Conservation (phyloP, 2,329 filamentous ascomycete genomes). For the Xylariaceae sp. region DNA sequence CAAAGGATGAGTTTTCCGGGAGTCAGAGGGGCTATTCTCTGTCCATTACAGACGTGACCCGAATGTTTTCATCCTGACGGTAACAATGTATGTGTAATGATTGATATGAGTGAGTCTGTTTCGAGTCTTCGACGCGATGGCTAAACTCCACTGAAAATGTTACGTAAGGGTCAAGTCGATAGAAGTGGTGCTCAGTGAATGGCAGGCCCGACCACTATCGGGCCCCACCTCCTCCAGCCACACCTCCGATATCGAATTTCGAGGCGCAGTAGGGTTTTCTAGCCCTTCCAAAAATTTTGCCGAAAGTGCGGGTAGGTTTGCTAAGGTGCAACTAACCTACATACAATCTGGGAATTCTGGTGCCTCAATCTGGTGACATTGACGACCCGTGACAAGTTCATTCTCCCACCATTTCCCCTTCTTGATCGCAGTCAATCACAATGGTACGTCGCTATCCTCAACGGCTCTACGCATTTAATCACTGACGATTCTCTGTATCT, state of each 20-base stretch:
- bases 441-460: conserved; percentile 25
- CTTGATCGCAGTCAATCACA: conserved; percentile 50
- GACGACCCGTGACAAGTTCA: conserved; percentile 30
- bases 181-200: no score
- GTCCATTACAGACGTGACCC: no score
- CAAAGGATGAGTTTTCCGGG: no score
- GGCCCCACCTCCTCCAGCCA: conserved; percentile 7
- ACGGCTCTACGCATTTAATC: conserved; percentile 7
- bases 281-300: conserved; percentile 39
- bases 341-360: conserved; percentile 31
- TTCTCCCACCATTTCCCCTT: conserved; percentile 37
- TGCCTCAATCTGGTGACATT: conserved; percentile 34
- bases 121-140: no score
- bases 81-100: no score
- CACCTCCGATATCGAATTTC: conserved; percentile 1
- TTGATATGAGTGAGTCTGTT: no score
- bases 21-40: no score
- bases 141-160: no score
- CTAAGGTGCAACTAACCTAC: conserved; percentile 11
- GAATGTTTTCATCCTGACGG: no score
- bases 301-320: conserved; percentile 28
- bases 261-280: conserved; percentile 37
- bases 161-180: no score
- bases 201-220: no score
- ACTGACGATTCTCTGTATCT: conserved; percentile 38